phyloP scores from a whole-genome alignment of 2,329 filamentous ascomycete genomes.

The Graphium sp. region DNA sequence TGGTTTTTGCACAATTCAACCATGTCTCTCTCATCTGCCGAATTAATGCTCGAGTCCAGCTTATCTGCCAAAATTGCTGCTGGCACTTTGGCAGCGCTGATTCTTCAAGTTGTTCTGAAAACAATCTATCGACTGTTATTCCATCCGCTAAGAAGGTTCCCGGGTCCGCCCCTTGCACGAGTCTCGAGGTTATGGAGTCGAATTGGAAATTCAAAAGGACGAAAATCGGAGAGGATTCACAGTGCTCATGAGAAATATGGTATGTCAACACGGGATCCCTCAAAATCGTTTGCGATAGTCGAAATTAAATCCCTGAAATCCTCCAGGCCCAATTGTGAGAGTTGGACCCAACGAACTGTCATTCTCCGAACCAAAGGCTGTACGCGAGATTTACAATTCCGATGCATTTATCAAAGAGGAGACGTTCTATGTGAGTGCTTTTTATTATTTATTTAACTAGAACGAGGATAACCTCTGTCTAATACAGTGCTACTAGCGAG shows the following conservation, averaged over 20 bases:
- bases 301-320: no score
- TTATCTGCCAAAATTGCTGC: no score
- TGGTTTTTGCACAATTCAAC: no score
- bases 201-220: conserved; percentile 4
- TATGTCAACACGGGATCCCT: no score
- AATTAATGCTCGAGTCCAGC: no score
- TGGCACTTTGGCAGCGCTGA: no score
- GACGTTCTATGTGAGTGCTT: conserved; percentile 2
- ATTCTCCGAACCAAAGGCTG: conserved; percentile 1
- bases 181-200: conserved; percentile 3
- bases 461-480: not conserved
- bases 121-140: conserved; percentile 5
- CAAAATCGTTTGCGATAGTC: no score
- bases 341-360: conserved; percentile 1
- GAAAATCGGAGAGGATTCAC: conserved; percentile 5
- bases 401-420: conserved; percentile 3
- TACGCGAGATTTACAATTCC: conserved; percentile 3
- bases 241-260: conserved; percentile 3
- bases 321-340: not conserved
- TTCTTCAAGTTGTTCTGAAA: not conserved
- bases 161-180: conserved; percentile 2
- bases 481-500: conserved; percentile 1
- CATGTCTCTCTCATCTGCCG: no score
- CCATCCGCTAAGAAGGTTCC: conserved; percentile 4
- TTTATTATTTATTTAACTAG: no score